A percentile compares a stretch with the other conserved stretches of the same genome.
Conservation (phyloP, 2,329 filamentous ascomycete species). For the Penicillium sp. region DNA sequence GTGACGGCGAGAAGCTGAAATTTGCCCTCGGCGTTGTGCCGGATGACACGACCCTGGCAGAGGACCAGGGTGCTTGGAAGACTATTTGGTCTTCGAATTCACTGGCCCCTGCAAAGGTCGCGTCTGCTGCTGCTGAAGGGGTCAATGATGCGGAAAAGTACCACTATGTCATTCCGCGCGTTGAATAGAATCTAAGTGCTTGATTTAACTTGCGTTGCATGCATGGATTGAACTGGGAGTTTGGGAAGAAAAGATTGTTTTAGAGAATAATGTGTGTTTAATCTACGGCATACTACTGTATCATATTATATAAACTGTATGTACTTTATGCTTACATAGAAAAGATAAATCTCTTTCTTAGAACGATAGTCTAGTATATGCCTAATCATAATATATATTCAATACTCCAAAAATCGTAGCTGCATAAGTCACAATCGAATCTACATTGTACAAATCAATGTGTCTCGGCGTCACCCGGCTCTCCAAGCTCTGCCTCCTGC, state of each 20-base stretch:
- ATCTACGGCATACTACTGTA: neutral
- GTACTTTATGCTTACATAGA: neutral
- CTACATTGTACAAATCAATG: constrained; percentile 1
- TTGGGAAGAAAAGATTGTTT: neutral
- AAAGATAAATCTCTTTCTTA: neutral
- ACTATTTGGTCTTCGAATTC: constrained; percentile 22
- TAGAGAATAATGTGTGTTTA: neutral
- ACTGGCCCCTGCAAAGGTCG: neutral
- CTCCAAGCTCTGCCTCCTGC: constrained; percentile 8
- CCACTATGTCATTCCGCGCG: constrained; percentile 4
- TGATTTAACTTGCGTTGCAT: neutral
- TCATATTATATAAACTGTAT: neutral
- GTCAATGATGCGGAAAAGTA: constrained; percentile 11
- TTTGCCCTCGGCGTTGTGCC: constrained; percentile 30
- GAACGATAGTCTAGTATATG: neutral
- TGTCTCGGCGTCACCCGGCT: constrained; percentile 12
- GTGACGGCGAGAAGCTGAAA: constrained; percentile 22
- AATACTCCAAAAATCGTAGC: neutral
- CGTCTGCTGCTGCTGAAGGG: neutral
- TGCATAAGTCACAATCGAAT: neutral
- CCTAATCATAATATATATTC: neutral
- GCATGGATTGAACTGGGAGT: neutral
- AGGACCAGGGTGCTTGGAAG: constrained; percentile 22
- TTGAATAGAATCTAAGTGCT: neutral
- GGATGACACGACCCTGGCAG: constrained; percentile 18